A percentile compares a stretch with the other conserved stretches of the same genome.
Evolutionary conservation across 352 stramenopile species (phyloP).

Genomic region (Phytophthora vignae): DNA sequence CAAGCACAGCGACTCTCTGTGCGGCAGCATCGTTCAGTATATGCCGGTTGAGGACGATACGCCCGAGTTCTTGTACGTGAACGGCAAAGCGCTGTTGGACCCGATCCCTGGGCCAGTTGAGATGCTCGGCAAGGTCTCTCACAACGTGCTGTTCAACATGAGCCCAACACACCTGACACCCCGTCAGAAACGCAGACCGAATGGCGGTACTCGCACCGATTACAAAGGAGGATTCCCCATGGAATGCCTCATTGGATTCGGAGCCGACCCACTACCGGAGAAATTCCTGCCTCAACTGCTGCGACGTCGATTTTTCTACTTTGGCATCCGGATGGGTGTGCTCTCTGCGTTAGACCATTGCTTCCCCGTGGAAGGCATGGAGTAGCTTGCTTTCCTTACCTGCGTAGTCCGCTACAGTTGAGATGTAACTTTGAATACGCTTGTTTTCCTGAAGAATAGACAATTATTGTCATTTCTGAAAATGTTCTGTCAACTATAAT

Average conservation of each 20-base stretch:
- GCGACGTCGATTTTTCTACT: conserved; percentile 42
- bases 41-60: conserved; percentile 26
- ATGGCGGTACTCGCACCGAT: conserved; percentile 5
- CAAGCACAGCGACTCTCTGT: conserved; percentile 37
- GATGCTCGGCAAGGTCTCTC: conserved; percentile 11
- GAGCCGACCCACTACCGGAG: conserved; percentile 25
- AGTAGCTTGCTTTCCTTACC: not conserved
- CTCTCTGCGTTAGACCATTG: conserved; percentile 31
- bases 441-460: too few species aligned
- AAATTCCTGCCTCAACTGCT: conserved; percentile 37
- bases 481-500: too few species aligned
- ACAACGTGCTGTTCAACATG: conserved; percentile 32
- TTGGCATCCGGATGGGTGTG: conserved; percentile 33
- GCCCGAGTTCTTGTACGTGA: conserved; percentile 25
- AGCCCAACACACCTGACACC: conserved; percentile 36
- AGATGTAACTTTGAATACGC: too few species aligned
- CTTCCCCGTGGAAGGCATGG: conserved; percentile 5
- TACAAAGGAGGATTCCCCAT: conserved; percentile 20
- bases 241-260: conserved; percentile 45
- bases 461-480: too few species aligned
- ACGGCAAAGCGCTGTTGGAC: conserved; percentile 34
- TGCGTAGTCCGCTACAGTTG: too few species aligned
- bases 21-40: conserved; percentile 44
- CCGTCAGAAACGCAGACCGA: conserved; percentile 15
- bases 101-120: conserved; percentile 29